Conservation (phyloP, 108 stramenopile species). For the Fragilariopsis cylindrus region DNA sequence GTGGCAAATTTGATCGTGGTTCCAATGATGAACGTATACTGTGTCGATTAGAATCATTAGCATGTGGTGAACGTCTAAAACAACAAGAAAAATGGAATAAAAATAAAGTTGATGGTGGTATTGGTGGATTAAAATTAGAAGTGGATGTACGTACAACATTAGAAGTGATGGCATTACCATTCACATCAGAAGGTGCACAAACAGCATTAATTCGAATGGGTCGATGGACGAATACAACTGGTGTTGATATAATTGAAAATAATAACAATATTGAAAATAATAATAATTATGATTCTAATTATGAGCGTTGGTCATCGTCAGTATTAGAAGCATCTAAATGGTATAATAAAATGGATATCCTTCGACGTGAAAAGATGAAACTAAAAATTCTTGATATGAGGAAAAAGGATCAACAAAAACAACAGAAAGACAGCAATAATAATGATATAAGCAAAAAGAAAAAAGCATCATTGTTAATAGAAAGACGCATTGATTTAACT, state of each 20-base stretch:
- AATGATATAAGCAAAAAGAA: background rate
- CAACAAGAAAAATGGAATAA: background rate
- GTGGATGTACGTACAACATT: conserved; percentile 75
- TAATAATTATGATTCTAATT: background rate
- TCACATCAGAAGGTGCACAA: conserved; percentile 65
- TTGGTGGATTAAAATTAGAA: conserved; percentile 37
- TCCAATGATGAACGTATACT: conserved; percentile 74
- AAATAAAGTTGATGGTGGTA: conserved; percentile 19
- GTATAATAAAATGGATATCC: conserved; percentile 40
- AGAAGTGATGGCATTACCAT: conserved; percentile 54
- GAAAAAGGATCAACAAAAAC: background rate
- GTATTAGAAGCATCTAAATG: conserved; percentile 58
- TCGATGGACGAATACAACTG: conserved; percentile 52
- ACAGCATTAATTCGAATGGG: conserved; percentile 73
- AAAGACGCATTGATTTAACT: conserved; percentile 64
- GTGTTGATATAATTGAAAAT: background rate
- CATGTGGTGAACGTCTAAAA: background rate
- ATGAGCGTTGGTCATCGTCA: conserved; percentile 52
- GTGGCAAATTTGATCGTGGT: conserved; percentile 29
- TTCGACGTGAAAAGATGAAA: conserved; percentile 34
- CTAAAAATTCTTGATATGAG: background rate
- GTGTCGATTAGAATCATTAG: conserved; percentile 11
- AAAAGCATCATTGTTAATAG: background rate
- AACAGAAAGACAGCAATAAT: conserved; percentile 2
- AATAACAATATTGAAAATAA: background rate